These are phyloP conservation scores for Scheffersomyces segobiensis DNA, from an alignment of 1,139 yeast genomes.

Conservation along the genomic window DNA sequence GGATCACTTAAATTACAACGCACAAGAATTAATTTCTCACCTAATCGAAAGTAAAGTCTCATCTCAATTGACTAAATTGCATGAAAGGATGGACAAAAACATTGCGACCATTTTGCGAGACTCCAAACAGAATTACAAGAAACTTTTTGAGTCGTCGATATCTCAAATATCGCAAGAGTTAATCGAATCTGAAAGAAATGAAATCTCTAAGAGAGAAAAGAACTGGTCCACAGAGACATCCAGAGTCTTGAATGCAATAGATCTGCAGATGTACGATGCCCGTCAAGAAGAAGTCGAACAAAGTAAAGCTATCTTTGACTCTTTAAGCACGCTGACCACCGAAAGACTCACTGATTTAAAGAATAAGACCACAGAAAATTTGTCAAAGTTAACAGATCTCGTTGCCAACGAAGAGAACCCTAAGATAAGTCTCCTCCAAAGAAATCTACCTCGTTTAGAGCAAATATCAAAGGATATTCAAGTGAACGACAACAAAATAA, in stretches of 20 bases:
- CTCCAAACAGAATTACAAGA: constrained; percentile 1
- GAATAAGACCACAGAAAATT: constrained; percentile 3
- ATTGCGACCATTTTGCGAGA: constrained; percentile 2
- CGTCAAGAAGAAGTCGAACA: constrained; percentile 3
- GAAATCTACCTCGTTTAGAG: not conserved
- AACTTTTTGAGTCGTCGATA: constrained; percentile 7
- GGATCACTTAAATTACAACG: constrained; percentile 4
- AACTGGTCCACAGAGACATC: constrained; percentile 8
- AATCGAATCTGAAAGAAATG: constrained; percentile 7
- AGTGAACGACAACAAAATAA: constrained; percentile 9
- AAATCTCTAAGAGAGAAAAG: constrained; percentile 5
- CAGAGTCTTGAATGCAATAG: constrained; percentile 4
- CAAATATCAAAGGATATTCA: constrained; percentile 7
- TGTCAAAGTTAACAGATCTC: constrained; percentile 1
- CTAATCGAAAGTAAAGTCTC: constrained; percentile 6
- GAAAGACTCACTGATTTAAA: constrained; percentile 4
- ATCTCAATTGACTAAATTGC: constrained; percentile 4
- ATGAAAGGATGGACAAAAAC: constrained; percentile 2
- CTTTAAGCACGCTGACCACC: constrained; percentile 4
- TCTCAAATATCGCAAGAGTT: constrained; percentile 6
- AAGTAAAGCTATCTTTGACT: constrained; percentile 2
- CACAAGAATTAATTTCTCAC: constrained; percentile 1
- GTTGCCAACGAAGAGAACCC: constrained; percentile 3
- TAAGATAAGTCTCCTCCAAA: not conserved
- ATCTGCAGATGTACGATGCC: not conserved